Evolutionary conservation across 2,329 filamentous ascomycete genomes (phyloP).

Genomic region (Fusarium sp.): DNA sequence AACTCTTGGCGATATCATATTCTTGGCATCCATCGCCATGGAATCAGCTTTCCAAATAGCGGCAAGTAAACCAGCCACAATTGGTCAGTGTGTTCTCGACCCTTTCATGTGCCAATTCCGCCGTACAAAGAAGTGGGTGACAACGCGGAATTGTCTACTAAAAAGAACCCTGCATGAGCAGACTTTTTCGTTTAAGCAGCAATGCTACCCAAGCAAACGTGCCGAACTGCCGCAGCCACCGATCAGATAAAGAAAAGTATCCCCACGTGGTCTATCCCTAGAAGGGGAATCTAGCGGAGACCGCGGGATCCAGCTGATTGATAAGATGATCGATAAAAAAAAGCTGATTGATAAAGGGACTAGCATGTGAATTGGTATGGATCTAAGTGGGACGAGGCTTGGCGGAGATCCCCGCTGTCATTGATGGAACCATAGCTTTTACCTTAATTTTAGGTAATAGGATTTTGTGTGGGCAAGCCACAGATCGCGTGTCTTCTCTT

Average conservation of each 20-base stretch:
- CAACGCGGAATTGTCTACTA: not conserved
- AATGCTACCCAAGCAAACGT: not conserved
- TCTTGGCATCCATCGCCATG: not conserved
- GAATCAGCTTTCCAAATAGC: not conserved
- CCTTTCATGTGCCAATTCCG: not conserved
- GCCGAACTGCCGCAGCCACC: constrained; percentile 2
- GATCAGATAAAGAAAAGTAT: not conserved
- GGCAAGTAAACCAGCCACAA: no score
- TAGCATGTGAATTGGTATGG: not conserved
- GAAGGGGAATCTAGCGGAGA: not conserved
- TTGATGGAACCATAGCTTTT: not conserved
- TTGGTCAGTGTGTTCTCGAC: not conserved
- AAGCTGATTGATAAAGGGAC: not conserved
- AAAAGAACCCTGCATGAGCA: not conserved
- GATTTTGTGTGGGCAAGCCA: not conserved
- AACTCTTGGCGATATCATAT: not conserved
- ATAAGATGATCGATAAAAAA: not conserved
- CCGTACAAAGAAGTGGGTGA: not conserved
- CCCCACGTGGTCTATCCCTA: not conserved
- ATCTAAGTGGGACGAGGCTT: not conserved
- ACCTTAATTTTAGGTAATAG: not conserved
- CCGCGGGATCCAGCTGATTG: not conserved
- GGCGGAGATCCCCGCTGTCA: not conserved
- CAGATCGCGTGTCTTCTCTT: not conserved
- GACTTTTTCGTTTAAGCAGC: not conserved